phyloP scores from a whole-genome alignment of 1,139 yeast species.

The Meyerozyma guilliermondii region DNA sequence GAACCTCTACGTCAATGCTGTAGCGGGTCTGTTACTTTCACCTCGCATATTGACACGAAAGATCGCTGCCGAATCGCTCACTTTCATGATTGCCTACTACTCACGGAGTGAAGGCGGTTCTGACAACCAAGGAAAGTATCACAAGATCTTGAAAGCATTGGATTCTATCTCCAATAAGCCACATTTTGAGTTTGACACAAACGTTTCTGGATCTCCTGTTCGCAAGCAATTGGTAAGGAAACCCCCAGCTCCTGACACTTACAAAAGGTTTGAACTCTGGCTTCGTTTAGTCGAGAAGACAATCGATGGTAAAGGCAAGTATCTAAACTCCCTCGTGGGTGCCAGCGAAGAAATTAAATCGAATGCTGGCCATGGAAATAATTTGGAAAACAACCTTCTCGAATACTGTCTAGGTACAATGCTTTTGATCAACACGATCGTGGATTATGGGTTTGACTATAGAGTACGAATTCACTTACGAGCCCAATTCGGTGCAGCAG shows the following conservation, averaged over 20 bases:
- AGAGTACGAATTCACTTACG: constrained; percentile 71
- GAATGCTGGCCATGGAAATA: constrained; percentile 11
- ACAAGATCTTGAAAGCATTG: constrained; percentile 58
- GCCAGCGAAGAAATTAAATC: constrained; percentile 80
- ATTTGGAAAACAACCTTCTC: constrained; percentile 59
- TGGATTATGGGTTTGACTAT: constrained; percentile 60
- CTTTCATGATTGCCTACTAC: constrained; percentile 44
- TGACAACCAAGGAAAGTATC: constrained; percentile 45
- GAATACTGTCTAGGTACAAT: constrained; percentile 81
- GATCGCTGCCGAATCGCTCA: constrained; percentile 71
- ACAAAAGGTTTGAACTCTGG: constrained; percentile 83
- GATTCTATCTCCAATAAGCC: constrained; percentile 58
- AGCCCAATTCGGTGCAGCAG: constrained; percentile 72
- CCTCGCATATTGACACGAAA: constrained; percentile 70
- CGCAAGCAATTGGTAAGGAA: constrained; percentile 31
- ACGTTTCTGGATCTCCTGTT: neutral
- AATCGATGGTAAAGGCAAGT: constrained; percentile 79
- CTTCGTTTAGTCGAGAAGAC: constrained; percentile 65
- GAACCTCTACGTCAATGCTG: constrained; percentile 36
- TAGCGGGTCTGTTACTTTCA: constrained; percentile 44
- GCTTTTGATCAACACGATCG: constrained; percentile 68
- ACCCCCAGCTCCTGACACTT: constrained; percentile 34
- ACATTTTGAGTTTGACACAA: constrained; percentile 34
- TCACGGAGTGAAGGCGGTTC: constrained; percentile 23
- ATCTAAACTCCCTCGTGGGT: constrained; percentile 83